These are phyloP conservation scores for Auricularia sp. DNA, from an alignment of 768 basidiomycete species.

Conservation along the genomic window DNA sequence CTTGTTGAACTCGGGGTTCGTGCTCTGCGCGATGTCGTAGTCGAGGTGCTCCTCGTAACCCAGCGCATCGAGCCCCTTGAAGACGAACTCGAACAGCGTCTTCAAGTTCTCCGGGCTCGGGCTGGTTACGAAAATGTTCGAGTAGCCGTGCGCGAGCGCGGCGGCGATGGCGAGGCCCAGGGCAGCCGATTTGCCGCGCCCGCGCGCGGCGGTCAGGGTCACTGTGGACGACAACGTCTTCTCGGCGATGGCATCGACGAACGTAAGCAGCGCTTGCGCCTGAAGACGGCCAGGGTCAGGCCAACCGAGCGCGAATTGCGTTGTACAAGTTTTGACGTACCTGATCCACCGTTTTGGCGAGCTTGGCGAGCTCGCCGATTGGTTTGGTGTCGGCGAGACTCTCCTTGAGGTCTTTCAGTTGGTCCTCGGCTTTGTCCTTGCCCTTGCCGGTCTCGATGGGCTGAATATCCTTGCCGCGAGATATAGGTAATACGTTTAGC, in stretches of 20 bases:
- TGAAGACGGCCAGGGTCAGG: constrained; percentile 7
- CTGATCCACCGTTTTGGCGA: constrained; percentile 89
- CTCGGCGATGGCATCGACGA: constrained; percentile 86
- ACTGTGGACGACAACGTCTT: constrained; percentile 93
- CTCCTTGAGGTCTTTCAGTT: constrained; percentile 70
- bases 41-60: constrained; percentile 97
- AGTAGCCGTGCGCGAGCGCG: constrained; percentile 87
- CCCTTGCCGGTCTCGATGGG: constrained; percentile 42
- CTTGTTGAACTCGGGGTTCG: constrained; percentile 89
- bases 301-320: background rate
- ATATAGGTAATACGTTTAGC: constrained; percentile 93
- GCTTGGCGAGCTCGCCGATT: constrained; percentile 78
- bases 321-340: constrained; percentile 24
- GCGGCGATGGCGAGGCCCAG: constrained; percentile 92
- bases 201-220: constrained; percentile 87
- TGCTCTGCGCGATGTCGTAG: constrained; percentile 92
- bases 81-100: constrained; percentile 95
- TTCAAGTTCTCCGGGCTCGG: constrained; percentile 96
- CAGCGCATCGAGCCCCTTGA: constrained; percentile 89
- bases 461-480: constrained; percentile 85
- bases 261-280: constrained; percentile 84
- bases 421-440: constrained; percentile 44
- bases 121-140: constrained; percentile 96
- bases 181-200: constrained; percentile 93
- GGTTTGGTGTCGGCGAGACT: constrained; percentile 75